Conservation (phyloP, 192 early-diverging fungal species). For the Pilaira anomala region DNA sequence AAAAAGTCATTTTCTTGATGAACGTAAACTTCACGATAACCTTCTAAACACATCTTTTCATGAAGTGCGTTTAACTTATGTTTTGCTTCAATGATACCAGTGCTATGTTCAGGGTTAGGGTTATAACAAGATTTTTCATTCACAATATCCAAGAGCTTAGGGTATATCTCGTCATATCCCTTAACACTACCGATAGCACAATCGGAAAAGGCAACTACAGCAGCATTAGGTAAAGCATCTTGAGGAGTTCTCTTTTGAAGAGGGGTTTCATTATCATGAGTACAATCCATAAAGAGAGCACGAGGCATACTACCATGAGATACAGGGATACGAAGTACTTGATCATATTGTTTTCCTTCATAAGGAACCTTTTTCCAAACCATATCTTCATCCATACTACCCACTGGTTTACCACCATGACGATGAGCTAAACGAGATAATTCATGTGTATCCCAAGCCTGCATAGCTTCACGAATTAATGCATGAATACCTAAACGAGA, state of each 20-base stretch:
- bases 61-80: conserved; percentile 74
- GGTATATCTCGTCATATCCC: conserved; percentile 95
- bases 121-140: conserved; percentile 80
- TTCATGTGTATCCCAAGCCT: conserved; percentile 91
- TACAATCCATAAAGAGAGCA: conserved; percentile 98
- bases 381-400: conserved; percentile 73
- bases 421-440: conserved; percentile 87
- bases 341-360: conserved; percentile 20
- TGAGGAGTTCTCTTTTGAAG: conserved; percentile 84
- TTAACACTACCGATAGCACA: conserved; percentile 96
- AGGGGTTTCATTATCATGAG: conserved; percentile 98
- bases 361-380: conserved; percentile 44
- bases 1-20: conserved; percentile 95
- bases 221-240: conserved; percentile 91
- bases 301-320: conserved; percentile 81
- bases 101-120: conserved; percentile 49
- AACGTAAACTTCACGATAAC: conserved; percentile 91
- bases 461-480: conserved; percentile 97
- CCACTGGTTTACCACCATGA: conserved; percentile 89
- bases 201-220: conserved; percentile 83
- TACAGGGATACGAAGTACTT: conserved; percentile 52
- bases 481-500: conserved; percentile 92
- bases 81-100: conserved; percentile 68
- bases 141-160: conserved; percentile 83
- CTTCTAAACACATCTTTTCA: conserved; percentile 75